phyloP scores from a whole-genome alignment of 2,329 filamentous ascomycete species.

The Sporothrix pseudoabietina region DNA sequence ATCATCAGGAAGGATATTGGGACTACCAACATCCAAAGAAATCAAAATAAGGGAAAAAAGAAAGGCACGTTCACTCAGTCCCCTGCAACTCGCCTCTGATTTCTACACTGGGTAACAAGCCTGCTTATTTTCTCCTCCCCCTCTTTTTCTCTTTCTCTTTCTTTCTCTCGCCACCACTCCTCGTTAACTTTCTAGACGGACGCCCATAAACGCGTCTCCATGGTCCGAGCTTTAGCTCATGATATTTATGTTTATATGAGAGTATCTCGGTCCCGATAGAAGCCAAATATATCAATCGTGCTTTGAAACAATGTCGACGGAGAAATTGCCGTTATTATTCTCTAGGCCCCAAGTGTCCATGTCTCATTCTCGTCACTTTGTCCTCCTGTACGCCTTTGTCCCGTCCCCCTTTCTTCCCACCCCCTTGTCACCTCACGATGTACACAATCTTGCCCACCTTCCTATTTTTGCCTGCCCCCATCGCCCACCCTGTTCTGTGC shows the following conservation, averaged over 20 bases:
- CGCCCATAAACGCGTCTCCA: not conserved
- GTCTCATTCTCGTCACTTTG: not conserved
- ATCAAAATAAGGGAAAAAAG: not conserved
- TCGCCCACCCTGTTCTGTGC: not conserved
- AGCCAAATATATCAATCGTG: too few relatives aligned
- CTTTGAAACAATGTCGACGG: not conserved
- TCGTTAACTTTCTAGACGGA: not conserved
- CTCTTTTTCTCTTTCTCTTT: not conserved
- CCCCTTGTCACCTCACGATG: not conserved
- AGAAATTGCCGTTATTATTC: slow-evolving; percentile 16
- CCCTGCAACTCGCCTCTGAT: slow-evolving; percentile 31
- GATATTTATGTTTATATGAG: not conserved
- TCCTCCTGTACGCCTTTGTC: not conserved
- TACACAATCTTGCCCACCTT: not conserved
- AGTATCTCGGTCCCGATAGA: not conserved
- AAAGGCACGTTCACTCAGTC: not conserved
- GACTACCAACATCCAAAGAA: not conserved
- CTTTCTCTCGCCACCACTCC: too few relatives aligned
- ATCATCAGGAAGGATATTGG: not conserved
- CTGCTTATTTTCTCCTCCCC: not conserved
- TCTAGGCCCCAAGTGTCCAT: not conserved
- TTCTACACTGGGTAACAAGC: slow-evolving; percentile 29
- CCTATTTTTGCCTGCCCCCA: not conserved
- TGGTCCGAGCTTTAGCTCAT: not conserved
- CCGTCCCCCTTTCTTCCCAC: not conserved